A percentile compares a stretch with the other conserved stretches of the same genome.
Evolutionary conservation across 2,329 filamentous ascomycete species (phyloP).

Genomic region (Nemania diffusa): DNA sequence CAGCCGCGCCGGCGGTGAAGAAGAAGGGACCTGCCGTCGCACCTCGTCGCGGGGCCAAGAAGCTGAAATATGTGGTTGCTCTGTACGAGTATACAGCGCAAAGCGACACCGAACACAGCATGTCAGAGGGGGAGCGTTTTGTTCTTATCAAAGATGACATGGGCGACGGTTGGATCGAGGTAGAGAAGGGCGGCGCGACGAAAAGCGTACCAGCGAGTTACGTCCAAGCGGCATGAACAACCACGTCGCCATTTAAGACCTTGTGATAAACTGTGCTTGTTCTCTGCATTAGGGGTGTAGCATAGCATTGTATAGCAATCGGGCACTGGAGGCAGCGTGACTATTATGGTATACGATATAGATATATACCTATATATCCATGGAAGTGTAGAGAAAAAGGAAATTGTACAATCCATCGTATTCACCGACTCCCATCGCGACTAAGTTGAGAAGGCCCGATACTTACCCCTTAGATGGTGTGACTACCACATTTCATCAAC

Average conservation of each 20-base stretch:
- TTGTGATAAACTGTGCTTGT: constrained; percentile 12
- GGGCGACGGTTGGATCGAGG: constrained; percentile 96
- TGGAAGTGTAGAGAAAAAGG: constrained; percentile 20
- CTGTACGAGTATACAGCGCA: constrained; percentile 91
- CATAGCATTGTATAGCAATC: constrained; percentile 33
- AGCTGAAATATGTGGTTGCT: constrained; percentile 91
- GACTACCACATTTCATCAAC: not conserved
- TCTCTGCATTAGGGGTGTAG: constrained; percentile 16
- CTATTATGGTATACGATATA: constrained; percentile 22
- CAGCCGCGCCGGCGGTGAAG: constrained; percentile 62
- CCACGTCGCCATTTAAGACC: constrained; percentile 4
- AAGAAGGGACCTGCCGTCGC: constrained; percentile 94
- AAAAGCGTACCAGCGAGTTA: constrained; percentile 96
- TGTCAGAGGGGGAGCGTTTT: constrained; percentile 90
- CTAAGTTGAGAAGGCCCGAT: not conserved
- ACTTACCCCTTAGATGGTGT: not conserved
- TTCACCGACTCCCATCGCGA: not conserved
- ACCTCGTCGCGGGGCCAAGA: constrained; percentile 90
- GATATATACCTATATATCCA: constrained; percentile 13
- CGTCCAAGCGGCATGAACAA: constrained; percentile 68
- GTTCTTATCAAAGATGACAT: constrained; percentile 88
- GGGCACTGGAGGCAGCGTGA: constrained; percentile 14
- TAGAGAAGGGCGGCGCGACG: constrained; percentile 87
- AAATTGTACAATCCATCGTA: constrained; percentile 19
- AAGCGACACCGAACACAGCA: constrained; percentile 87